Percentiles rank a stretch among this genome's conserved stretches.
Conservation (phyloP, 2,329 filamentous ascomycete genomes). For the Sporothrix pseudoabietina region DNA sequence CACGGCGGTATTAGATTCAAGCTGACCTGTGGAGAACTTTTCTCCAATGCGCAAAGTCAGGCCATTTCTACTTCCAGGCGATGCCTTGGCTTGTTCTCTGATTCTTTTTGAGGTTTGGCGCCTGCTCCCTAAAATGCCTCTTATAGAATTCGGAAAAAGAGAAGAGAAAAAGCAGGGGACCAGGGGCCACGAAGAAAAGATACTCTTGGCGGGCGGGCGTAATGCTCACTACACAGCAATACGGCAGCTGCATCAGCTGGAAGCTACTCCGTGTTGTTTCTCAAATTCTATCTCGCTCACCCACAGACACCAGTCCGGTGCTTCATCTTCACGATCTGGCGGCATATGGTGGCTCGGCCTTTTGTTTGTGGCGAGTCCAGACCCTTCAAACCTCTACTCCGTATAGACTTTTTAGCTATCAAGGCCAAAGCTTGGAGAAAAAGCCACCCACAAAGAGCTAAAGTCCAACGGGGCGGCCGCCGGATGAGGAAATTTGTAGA, state of each 20-base stretch:
- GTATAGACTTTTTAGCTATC: neutral
- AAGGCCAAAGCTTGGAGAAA: neutral
- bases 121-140: neutral
- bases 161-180: neutral
- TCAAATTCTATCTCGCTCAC: neutral
- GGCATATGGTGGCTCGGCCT: neutral
- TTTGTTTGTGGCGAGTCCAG: neutral
- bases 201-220: neutral
- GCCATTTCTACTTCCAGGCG: neutral
- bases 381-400: neutral
- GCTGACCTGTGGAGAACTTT: neutral
- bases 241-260: neutral
- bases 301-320: neutral
- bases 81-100: neutral
- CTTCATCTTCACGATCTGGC: neutral
- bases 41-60: neutral
- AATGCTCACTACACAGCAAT: neutral
- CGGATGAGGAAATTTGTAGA: neutral
- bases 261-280: neutral
- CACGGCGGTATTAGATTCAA: neutral
- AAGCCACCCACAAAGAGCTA: neutral
- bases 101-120: neutral
- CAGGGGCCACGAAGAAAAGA: neutral
- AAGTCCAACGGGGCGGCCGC: conserved; percentile 9
- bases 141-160: neutral